These are phyloP conservation scores for Verbena officinalis DNA, from an alignment of 257 asterid genomes.

Conservation along the genomic window DNA sequence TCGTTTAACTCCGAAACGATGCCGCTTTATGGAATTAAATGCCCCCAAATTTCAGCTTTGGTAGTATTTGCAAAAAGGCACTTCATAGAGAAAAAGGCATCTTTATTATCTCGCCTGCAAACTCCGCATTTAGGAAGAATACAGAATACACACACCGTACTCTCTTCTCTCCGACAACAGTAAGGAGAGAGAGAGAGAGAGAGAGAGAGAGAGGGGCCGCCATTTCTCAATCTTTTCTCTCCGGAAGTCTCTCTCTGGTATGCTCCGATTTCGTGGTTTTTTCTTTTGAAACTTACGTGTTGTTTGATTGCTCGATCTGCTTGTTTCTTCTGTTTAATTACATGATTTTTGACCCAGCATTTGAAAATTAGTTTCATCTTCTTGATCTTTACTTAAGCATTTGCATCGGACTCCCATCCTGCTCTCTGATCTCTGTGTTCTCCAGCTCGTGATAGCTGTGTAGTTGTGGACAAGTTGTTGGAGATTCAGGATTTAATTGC, in stretches of 20 bases:
- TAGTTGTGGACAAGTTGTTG: conserved; percentile 25
- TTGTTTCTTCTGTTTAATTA: conserved; percentile 33
- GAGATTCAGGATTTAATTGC: conserved; percentile 6
- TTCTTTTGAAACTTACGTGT: conserved; percentile 11
- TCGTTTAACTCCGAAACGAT: conserved; percentile 34
- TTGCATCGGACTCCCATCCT: conserved; percentile 5
- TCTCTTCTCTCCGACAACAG: conserved; percentile 42
- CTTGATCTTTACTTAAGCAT: conserved; percentile 26
- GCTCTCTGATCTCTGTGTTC: conserved; percentile 35
- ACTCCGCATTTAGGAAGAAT: conserved; percentile 24
- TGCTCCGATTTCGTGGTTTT: conserved; percentile 31
- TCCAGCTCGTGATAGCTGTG: conserved; percentile 31
- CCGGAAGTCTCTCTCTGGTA: conserved; percentile 39
- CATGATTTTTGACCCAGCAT: conserved; percentile 30
- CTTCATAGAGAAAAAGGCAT: conserved; percentile 23
- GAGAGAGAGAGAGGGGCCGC: conserved; percentile 21
- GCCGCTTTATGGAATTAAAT: conserved; percentile 29
- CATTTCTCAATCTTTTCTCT: conserved; percentile 27
- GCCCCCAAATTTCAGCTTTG: conserved; percentile 19
- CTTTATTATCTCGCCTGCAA: conserved; percentile 36
- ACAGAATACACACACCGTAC: conserved; percentile 28
- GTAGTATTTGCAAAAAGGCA: not conserved
- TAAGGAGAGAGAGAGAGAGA: conserved; percentile 16
- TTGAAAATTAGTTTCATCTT: conserved; percentile 22
- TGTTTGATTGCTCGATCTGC: conserved; percentile 44